These are phyloP conservation scores for Ensete ventricosum DNA, from an alignment of 176 grass and related monocot genomes.

Conservation along the genomic window DNA sequence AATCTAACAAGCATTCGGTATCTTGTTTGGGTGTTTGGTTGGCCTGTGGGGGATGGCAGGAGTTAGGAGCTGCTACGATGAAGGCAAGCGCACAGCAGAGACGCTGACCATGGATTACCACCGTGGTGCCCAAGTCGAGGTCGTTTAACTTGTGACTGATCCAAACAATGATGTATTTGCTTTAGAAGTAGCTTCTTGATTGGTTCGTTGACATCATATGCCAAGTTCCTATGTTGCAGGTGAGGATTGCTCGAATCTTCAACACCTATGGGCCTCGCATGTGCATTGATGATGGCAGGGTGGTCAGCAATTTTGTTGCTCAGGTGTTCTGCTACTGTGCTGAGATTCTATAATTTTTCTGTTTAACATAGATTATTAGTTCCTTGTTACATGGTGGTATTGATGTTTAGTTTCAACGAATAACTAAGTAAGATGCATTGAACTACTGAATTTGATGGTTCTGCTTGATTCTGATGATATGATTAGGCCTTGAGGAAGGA, in stretches of 20 bases:
- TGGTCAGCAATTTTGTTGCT: slow-evolving; percentile 93
- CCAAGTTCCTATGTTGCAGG: slow-evolving; percentile 23
- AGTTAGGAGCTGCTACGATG: slow-evolving; percentile 92
- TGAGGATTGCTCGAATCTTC: slow-evolving; percentile 90
- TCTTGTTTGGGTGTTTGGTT: not conserved
- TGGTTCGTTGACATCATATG: not conserved
- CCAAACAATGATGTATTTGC: not conserved
- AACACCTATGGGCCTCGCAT: slow-evolving; percentile 94
- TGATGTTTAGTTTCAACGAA: not conserved
- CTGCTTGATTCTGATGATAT: slow-evolving; percentile 2
- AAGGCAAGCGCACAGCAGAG: slow-evolving; percentile 90
- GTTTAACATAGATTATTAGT: not conserved
- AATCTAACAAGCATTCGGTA: too few species aligned
- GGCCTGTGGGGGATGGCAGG: slow-evolving; percentile 29
- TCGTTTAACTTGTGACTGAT: slow-evolving; percentile 3
- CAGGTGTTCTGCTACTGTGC: slow-evolving; percentile 34
- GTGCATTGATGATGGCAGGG: slow-evolving; percentile 95
- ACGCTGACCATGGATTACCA: slow-evolving; percentile 95
- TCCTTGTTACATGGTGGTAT: not conserved
- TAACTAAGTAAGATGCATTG: not conserved
- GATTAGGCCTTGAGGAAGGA: slow-evolving; percentile 80
- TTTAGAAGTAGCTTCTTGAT: not conserved
- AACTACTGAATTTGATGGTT: not conserved
- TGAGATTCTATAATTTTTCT: not conserved
- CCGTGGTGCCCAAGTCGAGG: slow-evolving; percentile 78